phyloP scores from a whole-genome alignment of 1,139 yeast genomes.

The Saccharomyces uvarum region DNA sequence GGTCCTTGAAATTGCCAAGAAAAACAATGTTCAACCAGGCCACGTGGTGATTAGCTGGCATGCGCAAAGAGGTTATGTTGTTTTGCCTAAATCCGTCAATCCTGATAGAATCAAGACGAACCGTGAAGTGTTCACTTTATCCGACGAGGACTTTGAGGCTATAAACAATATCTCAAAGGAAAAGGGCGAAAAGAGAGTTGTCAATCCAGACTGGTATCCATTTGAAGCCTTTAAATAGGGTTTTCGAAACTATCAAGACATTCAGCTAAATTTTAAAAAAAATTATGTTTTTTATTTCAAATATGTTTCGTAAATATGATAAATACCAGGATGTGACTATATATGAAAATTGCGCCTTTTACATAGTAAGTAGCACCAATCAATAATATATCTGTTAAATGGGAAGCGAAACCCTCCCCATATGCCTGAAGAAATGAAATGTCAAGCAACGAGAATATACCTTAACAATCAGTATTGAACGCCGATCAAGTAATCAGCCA shows the following conservation, averaged over 20 bases:
- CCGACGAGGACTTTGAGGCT: conserved; percentile 46
- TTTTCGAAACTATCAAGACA: background rate
- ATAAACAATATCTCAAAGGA: conserved; percentile 41
- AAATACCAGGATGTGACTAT: background rate
- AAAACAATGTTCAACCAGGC: conserved; percentile 49
- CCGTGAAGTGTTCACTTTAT: conserved; percentile 42
- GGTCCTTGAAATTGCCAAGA: conserved; percentile 45
- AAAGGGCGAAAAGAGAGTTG: conserved; percentile 46
- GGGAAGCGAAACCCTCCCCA: background rate
- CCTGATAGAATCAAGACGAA: conserved; percentile 53
- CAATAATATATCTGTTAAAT: background rate
- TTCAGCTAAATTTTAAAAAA: background rate
- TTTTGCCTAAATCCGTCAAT: conserved; percentile 64
- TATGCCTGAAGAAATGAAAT: background rate
- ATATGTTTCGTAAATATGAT: background rate
- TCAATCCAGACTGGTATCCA: conserved; percentile 38
- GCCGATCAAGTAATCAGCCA: conserved; percentile 88
- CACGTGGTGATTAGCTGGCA: conserved; percentile 65
- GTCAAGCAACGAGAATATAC: background rate
- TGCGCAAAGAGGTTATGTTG: conserved; percentile 57
- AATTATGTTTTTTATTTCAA: background rate
- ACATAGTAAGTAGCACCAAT: background rate
- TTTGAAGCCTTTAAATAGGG: conserved; percentile 25
- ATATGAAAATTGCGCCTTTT: background rate
- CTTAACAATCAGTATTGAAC: conserved; percentile 55